Conservation (phyloP, 306 rosid species). For the Cicer bijugum region DNA sequence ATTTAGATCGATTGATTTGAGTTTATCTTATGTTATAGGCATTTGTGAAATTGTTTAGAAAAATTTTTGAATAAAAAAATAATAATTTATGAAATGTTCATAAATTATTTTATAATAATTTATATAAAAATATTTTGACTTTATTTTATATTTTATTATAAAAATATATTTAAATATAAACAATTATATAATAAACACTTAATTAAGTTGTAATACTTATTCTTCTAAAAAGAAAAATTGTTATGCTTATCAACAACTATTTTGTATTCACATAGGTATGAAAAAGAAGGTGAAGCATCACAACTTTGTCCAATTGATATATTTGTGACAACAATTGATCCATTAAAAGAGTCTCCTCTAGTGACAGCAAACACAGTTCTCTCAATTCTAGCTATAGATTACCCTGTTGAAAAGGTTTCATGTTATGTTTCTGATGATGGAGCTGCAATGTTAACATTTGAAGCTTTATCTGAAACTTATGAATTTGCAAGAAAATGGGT, state of each 20-base stretch:
- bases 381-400: constrained; percentile 71
- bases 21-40: too few species aligned
- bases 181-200: too few species aligned
- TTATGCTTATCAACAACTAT: neutral
- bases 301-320: constrained; percentile 60
- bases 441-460: constrained; percentile 72
- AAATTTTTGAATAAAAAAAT: too few species aligned
- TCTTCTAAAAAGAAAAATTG: too few species aligned
- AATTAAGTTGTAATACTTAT: too few species aligned
- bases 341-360: constrained; percentile 64
- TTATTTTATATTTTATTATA: too few species aligned
- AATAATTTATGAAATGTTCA: too few species aligned
- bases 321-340: constrained; percentile 68
- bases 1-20: too few species aligned
- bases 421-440: constrained; percentile 83
- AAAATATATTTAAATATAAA: too few species aligned
- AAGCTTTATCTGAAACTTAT: constrained; percentile 66
- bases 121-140: too few species aligned
- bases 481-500: constrained; percentile 82
- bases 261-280: constrained; percentile 54
- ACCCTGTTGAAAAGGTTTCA: constrained; percentile 68
- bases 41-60: too few species aligned
- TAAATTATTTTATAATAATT: too few species aligned
- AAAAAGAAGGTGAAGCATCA: constrained; percentile 65
- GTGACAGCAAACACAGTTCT: constrained; percentile 77